Base-by-base conservation (phyloP, 129 eudicot species). In the Flaveria sonorensis region DNA sequence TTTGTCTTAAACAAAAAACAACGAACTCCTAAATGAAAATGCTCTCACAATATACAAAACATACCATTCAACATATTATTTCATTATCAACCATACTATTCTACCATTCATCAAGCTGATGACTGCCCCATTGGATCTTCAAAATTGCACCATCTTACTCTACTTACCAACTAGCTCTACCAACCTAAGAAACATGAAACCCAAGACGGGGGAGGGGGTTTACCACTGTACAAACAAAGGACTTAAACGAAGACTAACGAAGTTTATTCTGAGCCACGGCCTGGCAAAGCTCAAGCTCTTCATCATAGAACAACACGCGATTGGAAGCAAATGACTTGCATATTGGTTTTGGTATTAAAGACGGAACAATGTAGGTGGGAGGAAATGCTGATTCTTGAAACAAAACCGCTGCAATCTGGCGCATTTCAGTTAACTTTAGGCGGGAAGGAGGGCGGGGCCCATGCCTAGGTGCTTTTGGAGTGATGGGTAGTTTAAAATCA, bases 261-360 rank as follows among this genome's bases (percentile, higher is more conserved):
- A 95, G 97, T 80, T 91, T 95, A 79, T 95, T 95, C 75, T 95
- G 96, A 71, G 97, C 96, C 76, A 95, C 99, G 64, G 99, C 99
- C 81, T 95, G 90, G 85, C 99, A 95, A 62, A 95, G 81, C 86
- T 95, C 99, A 76, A 81, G 80, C 75, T 81, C 84, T 81, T 95
- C 99, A 81, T 94, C 99, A 64, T 87, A 94, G 88, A 94, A 91
- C 56, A 94, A 74, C 74, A 82, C 97, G 68, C 99, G 84, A 66
- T 91, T 89, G 55, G 97, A 91, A 77, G 90, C 92, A 81, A 92
- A 82, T 40, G 95, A 76, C 77, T 91, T 95, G 97, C 90, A 95
- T n/a, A 83, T 60, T 13, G 99, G 92, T 66, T 86, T 91, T 24
- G 85, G 80, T 57, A 89, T 16, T 42, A 87, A 86, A 52, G 96